Evolutionary conservation across 2,329 filamentous ascomycete genomes (phyloP).

Genomic region (Blastomyces silverae): DNA sequence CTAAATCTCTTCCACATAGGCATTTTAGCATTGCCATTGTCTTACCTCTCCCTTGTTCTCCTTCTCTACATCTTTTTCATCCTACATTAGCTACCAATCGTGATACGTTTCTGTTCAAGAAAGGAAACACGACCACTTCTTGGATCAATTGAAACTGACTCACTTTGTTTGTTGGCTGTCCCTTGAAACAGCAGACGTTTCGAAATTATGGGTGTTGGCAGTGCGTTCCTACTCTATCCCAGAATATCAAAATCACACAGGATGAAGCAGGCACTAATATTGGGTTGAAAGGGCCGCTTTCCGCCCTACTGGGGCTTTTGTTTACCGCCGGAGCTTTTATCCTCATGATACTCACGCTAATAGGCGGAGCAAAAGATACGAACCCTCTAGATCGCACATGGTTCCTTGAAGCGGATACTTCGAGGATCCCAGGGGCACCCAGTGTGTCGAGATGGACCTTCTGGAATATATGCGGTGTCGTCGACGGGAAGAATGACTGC

Average conservation of each 20-base stretch:
- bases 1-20: background rate
- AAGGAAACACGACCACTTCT: background rate
- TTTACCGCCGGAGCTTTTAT: slow-evolving; percentile 57
- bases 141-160: background rate
- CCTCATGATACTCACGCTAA: slow-evolving; percentile 59
- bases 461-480: slow-evolving; percentile 69
- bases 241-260: background rate
- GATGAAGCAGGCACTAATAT: background rate
- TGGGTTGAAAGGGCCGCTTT: slow-evolving; percentile 44
- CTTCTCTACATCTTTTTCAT: background rate
- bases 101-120: background rate
- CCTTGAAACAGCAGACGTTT: background rate
- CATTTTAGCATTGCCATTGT: background rate
- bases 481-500: slow-evolving; percentile 56
- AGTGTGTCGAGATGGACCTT: slow-evolving; percentile 76
- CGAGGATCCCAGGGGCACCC: slow-evolving; percentile 62
- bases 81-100: background rate
- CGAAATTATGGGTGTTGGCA: background rate
- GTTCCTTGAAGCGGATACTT: slow-evolving; percentile 76
- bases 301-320: slow-evolving; percentile 54
- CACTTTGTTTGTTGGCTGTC: background rate
- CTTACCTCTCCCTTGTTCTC: background rate
- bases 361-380: slow-evolving; percentile 52
- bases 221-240: background rate
- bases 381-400: slow-evolving; percentile 66